Base-by-base conservation (phyloP, 768 basidiomycete species). In the Antrodiella citrinella region DNA sequence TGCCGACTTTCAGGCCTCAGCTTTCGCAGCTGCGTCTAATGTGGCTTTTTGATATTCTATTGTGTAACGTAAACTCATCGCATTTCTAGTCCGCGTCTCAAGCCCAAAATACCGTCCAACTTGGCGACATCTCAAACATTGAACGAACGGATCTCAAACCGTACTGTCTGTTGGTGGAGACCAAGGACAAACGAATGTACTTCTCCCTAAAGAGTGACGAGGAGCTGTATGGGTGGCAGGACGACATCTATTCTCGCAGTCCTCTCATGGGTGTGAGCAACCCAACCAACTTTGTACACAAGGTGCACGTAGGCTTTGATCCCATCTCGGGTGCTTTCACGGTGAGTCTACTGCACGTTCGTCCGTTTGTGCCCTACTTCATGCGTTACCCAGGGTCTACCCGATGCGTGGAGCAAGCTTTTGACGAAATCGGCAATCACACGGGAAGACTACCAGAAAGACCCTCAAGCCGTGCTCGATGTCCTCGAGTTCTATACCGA, bases 401-500 rank as follows among this genome's bases (percentile, higher is more conserved):
- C 95, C 9, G 93, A 96, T 50, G 91, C 95, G 72, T 99, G 95
- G 95, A 89, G 81, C 61, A 90, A 93, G 54, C 75, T 99, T n/a
- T 77, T 99, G 59, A 97, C 91, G 3, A 92, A 94, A 62, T 94
- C 91, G 3, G 93, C 93, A 26, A 96, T 99, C 67, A 99, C 95
- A 2, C 86, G 91, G 49, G 95, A 99, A 69, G 95, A 99, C 67
- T 96, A 97, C 51, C 92, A 90, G 3, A 89, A 88, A 63, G 88
- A 99, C 62, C 95, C 95, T 0, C 95, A 98, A 61, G 95, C 95
- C 1, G 95, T 99, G 12, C 77, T 98, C 15, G 95, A 97, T 54
- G 95, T 96, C 1, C 82, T 99, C 54, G 94, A 98, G 63, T 99
- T 98, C 71, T 99, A 97, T 67, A 97, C 94, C 11, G 92, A 95